phyloP scores from a whole-genome alignment of 164 flowering plant genomes.

The Stephania cephalantha region DNA sequence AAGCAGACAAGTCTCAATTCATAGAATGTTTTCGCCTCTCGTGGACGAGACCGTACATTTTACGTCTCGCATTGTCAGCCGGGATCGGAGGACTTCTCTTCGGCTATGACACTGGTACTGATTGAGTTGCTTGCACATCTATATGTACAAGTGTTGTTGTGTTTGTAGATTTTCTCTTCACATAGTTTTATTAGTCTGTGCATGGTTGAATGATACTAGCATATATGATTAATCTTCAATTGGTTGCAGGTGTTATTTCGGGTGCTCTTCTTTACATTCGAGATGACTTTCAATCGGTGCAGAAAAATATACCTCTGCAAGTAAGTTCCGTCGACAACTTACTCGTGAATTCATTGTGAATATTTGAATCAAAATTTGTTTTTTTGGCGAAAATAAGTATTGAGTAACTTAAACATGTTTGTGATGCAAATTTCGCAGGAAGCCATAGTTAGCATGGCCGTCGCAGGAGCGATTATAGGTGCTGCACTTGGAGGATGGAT shows the following conservation, averaged over 20 bases:
- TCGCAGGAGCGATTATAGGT: constrained; percentile 90
- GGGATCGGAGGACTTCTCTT: constrained; percentile 94
- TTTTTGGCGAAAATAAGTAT: no score
- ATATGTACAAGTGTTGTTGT: no score
- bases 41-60: constrained; percentile 57
- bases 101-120: constrained; percentile 89
- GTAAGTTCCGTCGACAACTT: constrained; percentile 24
- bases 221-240: background rate
- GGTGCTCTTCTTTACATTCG: constrained; percentile 85
- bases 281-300: constrained; percentile 59
- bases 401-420: background rate
- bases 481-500: constrained; percentile 83
- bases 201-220: background rate
- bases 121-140: constrained; percentile 7
- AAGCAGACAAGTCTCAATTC: constrained; percentile 44
- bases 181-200: no score
- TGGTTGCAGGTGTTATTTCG: constrained; percentile 67
- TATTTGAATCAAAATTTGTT: background rate
- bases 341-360: background rate
- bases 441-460: constrained; percentile 87
- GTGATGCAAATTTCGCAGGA: constrained; percentile 35
- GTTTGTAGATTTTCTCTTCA: background rate
- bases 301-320: constrained; percentile 54
- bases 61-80: constrained; percentile 73
- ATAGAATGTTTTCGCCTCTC: constrained; percentile 53